Percentiles rank a stretch among this genome's conserved stretches.
phyloP scores from a whole-genome alignment of 2,329 filamentous ascomycete genomes.

The Mariannaea sp. region DNA sequence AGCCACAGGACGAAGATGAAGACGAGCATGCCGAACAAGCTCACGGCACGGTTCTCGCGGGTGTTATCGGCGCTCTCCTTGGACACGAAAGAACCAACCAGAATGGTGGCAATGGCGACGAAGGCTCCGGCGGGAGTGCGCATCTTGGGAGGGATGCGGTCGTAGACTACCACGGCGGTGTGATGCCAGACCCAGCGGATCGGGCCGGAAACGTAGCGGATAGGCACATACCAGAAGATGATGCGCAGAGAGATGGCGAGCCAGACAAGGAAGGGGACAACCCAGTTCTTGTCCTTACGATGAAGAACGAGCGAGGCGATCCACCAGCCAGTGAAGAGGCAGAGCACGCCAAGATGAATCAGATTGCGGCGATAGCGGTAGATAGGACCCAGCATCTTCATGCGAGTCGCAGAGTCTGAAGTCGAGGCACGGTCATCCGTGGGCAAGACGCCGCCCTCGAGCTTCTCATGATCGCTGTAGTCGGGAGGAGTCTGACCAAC shows the following conservation, averaged over 20 bases:
- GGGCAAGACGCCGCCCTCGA: slow-evolving; percentile 39
- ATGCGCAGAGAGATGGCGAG: slow-evolving; percentile 75
- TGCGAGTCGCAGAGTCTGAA: slow-evolving; percentile 24
- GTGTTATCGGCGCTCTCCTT: slow-evolving; percentile 76
- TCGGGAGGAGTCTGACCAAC: slow-evolving; percentile 40
- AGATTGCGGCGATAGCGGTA: slow-evolving; percentile 53
- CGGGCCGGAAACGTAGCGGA: slow-evolving; percentile 67
- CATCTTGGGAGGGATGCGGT: slow-evolving; percentile 68
- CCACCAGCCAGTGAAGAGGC: slow-evolving; percentile 68
- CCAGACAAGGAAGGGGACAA: slow-evolving; percentile 83
- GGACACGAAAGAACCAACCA: slow-evolving; percentile 79
- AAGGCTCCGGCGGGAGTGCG: slow-evolving; percentile 66
- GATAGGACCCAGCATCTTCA: slow-evolving; percentile 40
- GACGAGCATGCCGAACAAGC: slow-evolving; percentile 76
- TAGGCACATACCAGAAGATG: slow-evolving; percentile 73
- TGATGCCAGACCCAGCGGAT: slow-evolving; percentile 71
- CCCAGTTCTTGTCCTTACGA: slow-evolving; percentile 74
- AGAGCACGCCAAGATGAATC: slow-evolving; percentile 52
- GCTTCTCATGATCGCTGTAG: slow-evolving; percentile 49
- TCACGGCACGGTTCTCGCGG: slow-evolving; percentile 77
- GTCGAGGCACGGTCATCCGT: slow-evolving; percentile 36
- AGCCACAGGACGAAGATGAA: slow-evolving; percentile 69
- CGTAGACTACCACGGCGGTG: slow-evolving; percentile 62
- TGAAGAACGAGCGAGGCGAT: slow-evolving; percentile 76
- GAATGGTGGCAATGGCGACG: slow-evolving; percentile 70